Evolutionary conservation across 2,329 filamentous ascomycete species (phyloP).

Genomic region (Sporothrix pseudoabietina): DNA sequence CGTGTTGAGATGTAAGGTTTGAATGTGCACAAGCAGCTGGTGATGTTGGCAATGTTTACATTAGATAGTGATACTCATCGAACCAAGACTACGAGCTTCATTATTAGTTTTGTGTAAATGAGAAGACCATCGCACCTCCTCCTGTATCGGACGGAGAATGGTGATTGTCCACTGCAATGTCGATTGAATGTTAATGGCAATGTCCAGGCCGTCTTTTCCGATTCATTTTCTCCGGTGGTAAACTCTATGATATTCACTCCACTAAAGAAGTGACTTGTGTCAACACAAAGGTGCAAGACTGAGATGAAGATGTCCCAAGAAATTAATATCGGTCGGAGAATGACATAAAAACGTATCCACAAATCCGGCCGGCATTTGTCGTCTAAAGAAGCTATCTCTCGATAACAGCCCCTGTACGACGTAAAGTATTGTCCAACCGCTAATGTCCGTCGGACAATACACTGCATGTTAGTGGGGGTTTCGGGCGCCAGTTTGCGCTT

Average conservation of each 20-base stretch:
- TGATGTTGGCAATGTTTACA: background rate
- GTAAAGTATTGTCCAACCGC: background rate
- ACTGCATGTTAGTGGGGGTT: background rate
- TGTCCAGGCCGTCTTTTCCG: background rate
- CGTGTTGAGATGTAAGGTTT: background rate
- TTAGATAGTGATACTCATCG: background rate
- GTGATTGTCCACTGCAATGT: background rate
- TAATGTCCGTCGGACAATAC: background rate
- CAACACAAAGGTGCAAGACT: background rate
- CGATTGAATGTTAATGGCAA: background rate
- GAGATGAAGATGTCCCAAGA: background rate
- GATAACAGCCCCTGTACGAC: conserved; percentile 4
- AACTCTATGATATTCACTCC: background rate
- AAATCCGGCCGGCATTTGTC: background rate
- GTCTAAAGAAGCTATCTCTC: background rate
- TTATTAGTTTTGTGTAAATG: too few relatives aligned
- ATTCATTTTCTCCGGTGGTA: background rate
- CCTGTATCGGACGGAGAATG: background rate
- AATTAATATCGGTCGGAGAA: background rate
- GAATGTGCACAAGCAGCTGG: too few relatives aligned
- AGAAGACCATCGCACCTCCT: background rate
- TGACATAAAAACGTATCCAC: background rate
- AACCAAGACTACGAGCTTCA: too few relatives aligned
- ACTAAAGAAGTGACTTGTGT: background rate
- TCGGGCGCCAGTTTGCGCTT: background rate